Base-by-base conservation (phyloP, 441 rosid genomes). In the Pelargonium cotyledonis region DNA sequence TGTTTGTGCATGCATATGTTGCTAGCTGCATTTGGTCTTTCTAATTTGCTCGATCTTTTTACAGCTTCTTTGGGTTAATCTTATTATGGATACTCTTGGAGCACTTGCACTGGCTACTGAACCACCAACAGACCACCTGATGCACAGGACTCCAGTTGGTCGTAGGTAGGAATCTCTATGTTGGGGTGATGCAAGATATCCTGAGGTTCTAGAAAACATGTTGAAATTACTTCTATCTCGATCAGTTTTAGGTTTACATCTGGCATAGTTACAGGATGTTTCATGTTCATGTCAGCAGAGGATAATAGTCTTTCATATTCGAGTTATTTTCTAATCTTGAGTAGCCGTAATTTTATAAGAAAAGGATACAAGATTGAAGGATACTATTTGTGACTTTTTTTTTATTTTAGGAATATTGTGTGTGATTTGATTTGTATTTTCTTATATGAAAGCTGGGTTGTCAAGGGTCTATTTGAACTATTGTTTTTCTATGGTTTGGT, bases 31-130 rank as follows among this genome's bases (percentile, higher is more conserved):
- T 14, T 5, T 38, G 8, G 6, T 38, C 62, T 16, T 21, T 51
- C 6, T 49, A 46, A 18, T 12, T 76, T 21, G 10, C 69, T 78
- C 15, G 75, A 18, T 72, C 53, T 66, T 26, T 10, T n/a, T 77
- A 74, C 82, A 95, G 99, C 97, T 95, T 75, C 93, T 95, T 8
- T 95, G 99, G 99, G 95, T 95, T 75, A 95, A 95, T 80, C 97
- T 95, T 72, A 95, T 95, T 69, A 90, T 95, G 99, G 99, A 95
- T 79, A 95, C 97, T 21, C 99, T 95, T 77, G 99, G 99, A 60
- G 99, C 98, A 18, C 75, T 95, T 72, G 99, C 99, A 65, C 76
- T 95, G 73, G 99, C 99, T 68, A 95, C 99, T 4, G 99, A 95
- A 77, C 97, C 98, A 68, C 99, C 99, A 14, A 90, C 89, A 0